Evolutionary conservation across 2,329 filamentous ascomycete species (phyloP).

Genomic region (Nigrospora osmanthi): DNA sequence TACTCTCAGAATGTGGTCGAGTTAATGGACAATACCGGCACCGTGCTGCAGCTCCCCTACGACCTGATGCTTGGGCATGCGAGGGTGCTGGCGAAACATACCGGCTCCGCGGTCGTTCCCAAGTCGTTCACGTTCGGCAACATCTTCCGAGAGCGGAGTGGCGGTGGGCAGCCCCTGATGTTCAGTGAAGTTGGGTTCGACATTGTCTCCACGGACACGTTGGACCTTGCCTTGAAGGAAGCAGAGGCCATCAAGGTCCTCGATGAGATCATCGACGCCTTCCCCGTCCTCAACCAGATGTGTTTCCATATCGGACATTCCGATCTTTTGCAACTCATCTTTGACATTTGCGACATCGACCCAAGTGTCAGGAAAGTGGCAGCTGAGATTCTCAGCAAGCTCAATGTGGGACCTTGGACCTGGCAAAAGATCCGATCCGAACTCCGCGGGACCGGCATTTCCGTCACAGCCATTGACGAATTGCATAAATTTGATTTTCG

Average conservation of each 20-base stretch:
- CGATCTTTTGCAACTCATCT: constrained; percentile 76
- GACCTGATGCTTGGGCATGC: constrained; percentile 88
- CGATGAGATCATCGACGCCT: constrained; percentile 78
- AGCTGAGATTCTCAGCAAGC: constrained; percentile 77
- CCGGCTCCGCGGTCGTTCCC: constrained; percentile 52
- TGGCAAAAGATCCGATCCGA: constrained; percentile 81
- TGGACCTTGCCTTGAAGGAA: constrained; percentile 83
- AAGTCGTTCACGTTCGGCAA: constrained; percentile 82
- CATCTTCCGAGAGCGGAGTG: constrained; percentile 73
- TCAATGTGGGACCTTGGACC: constrained; percentile 73
- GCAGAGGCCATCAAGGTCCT: constrained; percentile 91
- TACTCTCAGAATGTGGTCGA: constrained; percentile 73
- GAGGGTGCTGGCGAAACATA: constrained; percentile 68
- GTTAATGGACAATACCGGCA: constrained; percentile 74
- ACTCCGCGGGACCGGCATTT: constrained; percentile 71
- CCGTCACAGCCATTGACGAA: constrained; percentile 85
- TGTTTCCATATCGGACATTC: constrained; percentile 90
- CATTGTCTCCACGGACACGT: constrained; percentile 74
- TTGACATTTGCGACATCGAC: constrained; percentile 81
- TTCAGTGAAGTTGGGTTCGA: constrained; percentile 94
- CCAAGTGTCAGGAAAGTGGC: constrained; percentile 58
- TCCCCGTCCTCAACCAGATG: constrained; percentile 71
- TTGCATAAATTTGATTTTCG: constrained; percentile 86
- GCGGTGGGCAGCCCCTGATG: constrained; percentile 73
- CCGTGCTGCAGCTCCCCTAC: constrained; percentile 87